phyloP scores from a whole-genome alignment of 345 rosid species.

The Citrus maxima region DNA sequence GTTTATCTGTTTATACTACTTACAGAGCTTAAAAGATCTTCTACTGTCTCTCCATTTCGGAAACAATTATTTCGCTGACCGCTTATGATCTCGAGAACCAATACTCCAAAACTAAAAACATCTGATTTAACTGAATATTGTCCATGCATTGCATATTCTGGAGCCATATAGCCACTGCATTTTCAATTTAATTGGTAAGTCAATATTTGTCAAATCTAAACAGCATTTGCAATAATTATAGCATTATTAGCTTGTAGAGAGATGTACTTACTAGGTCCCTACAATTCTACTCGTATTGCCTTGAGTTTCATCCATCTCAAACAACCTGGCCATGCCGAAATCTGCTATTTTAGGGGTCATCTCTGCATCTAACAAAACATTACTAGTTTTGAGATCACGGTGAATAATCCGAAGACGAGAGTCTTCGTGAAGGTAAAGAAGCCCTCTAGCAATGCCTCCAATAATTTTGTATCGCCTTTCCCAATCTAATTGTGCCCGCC shows the following conservation, averaged over 20 bases:
- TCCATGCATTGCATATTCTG: slow-evolving; percentile 46
- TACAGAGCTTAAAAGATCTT: slow-evolving; percentile 32
- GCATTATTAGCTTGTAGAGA: too few species aligned
- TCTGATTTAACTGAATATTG: slow-evolving; percentile 39
- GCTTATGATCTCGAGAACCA: slow-evolving; percentile 39
- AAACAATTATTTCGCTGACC: slow-evolving; percentile 29
- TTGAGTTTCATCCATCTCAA: slow-evolving; percentile 36
- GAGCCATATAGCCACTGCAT: slow-evolving; percentile 42
- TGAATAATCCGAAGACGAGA: slow-evolving; percentile 41
- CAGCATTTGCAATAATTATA: neutral
- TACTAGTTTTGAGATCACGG: slow-evolving; percentile 44
- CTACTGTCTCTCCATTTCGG: slow-evolving; percentile 8
- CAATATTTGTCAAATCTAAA: neutral
- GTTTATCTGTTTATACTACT: neutral
- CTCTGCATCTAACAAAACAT: slow-evolving; percentile 37
- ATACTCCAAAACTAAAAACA: slow-evolving; percentile 43
- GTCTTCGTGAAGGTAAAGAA: slow-evolving; percentile 48
- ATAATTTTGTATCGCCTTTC: slow-evolving; percentile 35
- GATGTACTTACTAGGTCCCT: slow-evolving; percentile 39
- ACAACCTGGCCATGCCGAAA: slow-evolving; percentile 49
- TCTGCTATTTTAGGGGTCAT: slow-evolving; percentile 47
- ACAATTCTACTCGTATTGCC: slow-evolving; percentile 34
- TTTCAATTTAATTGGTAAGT: neutral
- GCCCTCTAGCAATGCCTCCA: slow-evolving; percentile 41
- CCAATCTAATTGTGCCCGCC: slow-evolving; percentile 24